Evolutionary conservation across 108 stramenopile genomes (phyloP), one percentile per base, ranked within the genome.

Genomic region (Cyclotella distinguenda): DNA sequence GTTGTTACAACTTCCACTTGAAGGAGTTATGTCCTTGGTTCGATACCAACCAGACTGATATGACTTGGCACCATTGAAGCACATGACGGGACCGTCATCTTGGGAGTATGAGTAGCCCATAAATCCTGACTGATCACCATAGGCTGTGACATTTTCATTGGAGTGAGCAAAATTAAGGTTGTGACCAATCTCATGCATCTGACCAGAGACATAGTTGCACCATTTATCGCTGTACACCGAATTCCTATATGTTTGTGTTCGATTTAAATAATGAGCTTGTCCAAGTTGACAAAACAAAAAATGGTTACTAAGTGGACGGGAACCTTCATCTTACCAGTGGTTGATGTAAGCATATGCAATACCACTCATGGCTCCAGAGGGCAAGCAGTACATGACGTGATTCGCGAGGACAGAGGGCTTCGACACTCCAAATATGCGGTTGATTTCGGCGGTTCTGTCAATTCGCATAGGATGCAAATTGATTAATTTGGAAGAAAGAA

Each of bases 311-410:
- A 46, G 18, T 5, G 7, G 18, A 16, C 18, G 18, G 16, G 45
- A 16, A 46, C 7, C n/a, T 46, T 12, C 56, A 44, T 21, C 49
- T 61, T 15, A 45, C 44, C 44, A 45, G 6, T 4, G n/a, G 22
- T 58, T 58, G 43, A 60, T 34, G 63, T 53, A 60, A 9, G 76
- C 76, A 45, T 77, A 68, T 19, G 68, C 76, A 53, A 77, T 61
- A 11, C 68, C 77, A 39, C 52, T 35, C 60, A 64, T 56, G 16
- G 77, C 66, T 8, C 70, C 82, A 15, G 70, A 51, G 0, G 86
- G 86, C 49, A 87, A 23, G 45, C 86, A 87, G 34, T 72, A 68
- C 82, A 84, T 81, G 48, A 87, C 82, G 30, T 84, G 80, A 53
- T 82, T 59, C 19, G 78, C 78, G 32, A 79, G 28, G 64, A 12